Base-by-base conservation (phyloP, 805 yeast genomes). In the Pichia sporocuriosa region DNA sequence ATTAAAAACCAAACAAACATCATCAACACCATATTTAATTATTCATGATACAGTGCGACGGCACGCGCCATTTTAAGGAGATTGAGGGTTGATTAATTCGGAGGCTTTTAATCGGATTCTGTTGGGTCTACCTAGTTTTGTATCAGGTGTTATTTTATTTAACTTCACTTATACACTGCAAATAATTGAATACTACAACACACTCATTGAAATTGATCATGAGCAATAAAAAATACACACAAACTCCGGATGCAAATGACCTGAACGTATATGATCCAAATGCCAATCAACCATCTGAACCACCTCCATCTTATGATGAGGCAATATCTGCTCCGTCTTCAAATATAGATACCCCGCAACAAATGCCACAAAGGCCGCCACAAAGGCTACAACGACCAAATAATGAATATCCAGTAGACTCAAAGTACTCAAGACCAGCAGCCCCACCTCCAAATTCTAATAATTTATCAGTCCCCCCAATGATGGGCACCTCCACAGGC, bases 261-360 rank as follows among this genome's bases (percentile, higher is more conserved):
- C 29, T 43, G 32, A 37, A 49, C 3, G 40, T 45, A 5, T 43
- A 10, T 12, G 52, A 46, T 29, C 41, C 47, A 8, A 47, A 48
- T 22, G 43, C 17, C n/a, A 20, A 42, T n/a, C 25, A 35, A 1
- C 56, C 57, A 2, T 9, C 44, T 8, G 57, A 48, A 13, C 61
- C 65, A 2, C 72, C 75, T 4, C 80, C 80, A 7, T 59, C 71
- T 9, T 74, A 74, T 46, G 66, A 66, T 8, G 77, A 73, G 31
- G 75, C 54, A 3, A 26, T 49, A 32, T 39, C 35, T 19, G 54
- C 44, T 32, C 51, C 54, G 3, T 16, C 46, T 4, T 28, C 39
- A 1, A 20, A 9, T 6, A 32, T 26, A 8, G 57, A 45, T 42
- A 50, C 28, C 50, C 31, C 30, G 9, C 21, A 27, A 15, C 12